Conservation (phyloP, 805 yeast genomes). For the Zygosaccharomyces pseudorouxii region DNA sequence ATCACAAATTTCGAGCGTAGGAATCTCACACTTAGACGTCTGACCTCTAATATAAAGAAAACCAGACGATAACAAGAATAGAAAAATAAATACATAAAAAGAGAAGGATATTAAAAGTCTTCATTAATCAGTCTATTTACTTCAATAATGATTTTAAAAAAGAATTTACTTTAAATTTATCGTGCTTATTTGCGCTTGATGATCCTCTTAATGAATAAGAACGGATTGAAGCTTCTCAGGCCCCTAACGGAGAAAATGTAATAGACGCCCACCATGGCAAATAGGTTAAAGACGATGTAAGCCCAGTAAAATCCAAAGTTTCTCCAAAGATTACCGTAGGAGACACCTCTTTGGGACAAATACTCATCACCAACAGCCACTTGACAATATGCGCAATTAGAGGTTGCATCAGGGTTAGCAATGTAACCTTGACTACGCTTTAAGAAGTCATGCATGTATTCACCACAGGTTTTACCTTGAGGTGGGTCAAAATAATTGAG, state of each 20-base stretch:
- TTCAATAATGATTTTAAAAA: neutral
- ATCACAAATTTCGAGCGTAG: too few species aligned
- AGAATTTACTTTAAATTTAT: neutral
- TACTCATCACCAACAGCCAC: slow-evolving; percentile 45
- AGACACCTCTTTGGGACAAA: slow-evolving; percentile 41
- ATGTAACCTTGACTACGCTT: slow-evolving; percentile 50
- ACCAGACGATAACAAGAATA: neutral
- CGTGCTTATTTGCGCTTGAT: neutral
- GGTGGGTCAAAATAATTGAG: slow-evolving; percentile 51
- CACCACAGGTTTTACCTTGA: slow-evolving; percentile 57
- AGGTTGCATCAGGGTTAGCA: slow-evolving; percentile 45
- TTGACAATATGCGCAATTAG: slow-evolving; percentile 47
- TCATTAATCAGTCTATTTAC: neutral
- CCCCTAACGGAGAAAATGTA: slow-evolving; percentile 26
- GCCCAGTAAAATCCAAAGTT: slow-evolving; percentile 59
- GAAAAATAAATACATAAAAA: neutral
- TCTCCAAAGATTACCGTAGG: slow-evolving; percentile 54
- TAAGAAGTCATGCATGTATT: slow-evolving; percentile 46
- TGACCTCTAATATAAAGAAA: too few species aligned
- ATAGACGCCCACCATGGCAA: slow-evolving; percentile 38
- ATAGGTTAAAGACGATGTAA: slow-evolving; percentile 49
- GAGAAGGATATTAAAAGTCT: neutral
- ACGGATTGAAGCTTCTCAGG: neutral
- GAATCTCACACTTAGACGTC: too few species aligned
- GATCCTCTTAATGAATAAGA: neutral